phyloP scores from a whole-genome alignment of 2,329 filamentous ascomycete genomes.

The Fusarium subtropicale region DNA sequence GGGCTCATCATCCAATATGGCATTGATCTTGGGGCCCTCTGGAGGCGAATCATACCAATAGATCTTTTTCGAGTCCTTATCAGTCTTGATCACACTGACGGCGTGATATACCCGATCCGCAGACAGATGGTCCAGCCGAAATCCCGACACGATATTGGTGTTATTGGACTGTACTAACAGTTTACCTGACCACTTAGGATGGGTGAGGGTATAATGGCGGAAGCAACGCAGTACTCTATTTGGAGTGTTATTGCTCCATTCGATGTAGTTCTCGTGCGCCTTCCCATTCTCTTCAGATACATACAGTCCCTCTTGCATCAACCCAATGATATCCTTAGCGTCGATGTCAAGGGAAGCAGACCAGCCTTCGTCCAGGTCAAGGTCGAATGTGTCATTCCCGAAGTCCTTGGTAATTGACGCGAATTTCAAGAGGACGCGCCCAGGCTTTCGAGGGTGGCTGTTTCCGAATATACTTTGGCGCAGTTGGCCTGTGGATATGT shows the following conservation, averaged over 20 bases:
- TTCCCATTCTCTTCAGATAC: not conserved
- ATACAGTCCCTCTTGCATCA: not conserved
- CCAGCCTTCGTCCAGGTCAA: accelerated
- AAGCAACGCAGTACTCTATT: accelerated
- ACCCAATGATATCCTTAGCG: not conserved
- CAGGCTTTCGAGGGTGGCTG: not conserved
- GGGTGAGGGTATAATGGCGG: not conserved
- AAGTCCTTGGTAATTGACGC: not conserved
- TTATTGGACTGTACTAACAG: not conserved
- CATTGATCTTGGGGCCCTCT: too few species aligned
- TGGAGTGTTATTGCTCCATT: accelerated
- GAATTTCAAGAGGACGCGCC: accelerated
- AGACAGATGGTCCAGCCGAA: not conserved
- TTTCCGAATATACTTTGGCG: not conserved
- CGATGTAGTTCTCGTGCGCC: not conserved
- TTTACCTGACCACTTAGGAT: not conserved
- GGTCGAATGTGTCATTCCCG: accelerated
- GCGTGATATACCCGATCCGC: accelerated
- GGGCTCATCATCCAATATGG: not conserved
- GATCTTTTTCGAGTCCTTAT: accelerated
- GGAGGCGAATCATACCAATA: too few species aligned
- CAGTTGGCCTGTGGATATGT: too few species aligned
- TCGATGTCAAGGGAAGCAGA: accelerated
- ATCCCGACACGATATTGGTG: accelerated
- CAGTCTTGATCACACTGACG: too few species aligned